phyloP scores from a whole-genome alignment of 768 basidiomycete species.

The Phlegmacium glaucopus region DNA sequence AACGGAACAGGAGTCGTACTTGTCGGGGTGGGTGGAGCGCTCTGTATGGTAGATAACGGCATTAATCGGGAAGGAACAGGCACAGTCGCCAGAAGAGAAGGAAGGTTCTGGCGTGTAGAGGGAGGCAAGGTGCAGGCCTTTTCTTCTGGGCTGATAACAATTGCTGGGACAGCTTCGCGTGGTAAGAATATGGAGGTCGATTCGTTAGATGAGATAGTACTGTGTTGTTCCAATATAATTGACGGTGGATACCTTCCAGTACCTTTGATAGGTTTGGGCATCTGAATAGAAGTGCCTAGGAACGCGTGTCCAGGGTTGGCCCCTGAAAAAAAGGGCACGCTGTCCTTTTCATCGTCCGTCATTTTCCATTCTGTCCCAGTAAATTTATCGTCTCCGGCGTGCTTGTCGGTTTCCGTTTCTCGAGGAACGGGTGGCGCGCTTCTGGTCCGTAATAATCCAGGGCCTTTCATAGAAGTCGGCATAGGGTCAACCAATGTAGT shows the following conservation, averaged over 20 bases:
- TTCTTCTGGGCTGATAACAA: no score
- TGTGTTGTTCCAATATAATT: constrained; percentile 26
- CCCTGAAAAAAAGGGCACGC: no score
- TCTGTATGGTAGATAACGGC: neutral
- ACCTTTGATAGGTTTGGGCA: constrained; percentile 17
- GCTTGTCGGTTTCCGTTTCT: constrained; percentile 18
- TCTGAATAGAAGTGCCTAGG: constrained; percentile 10
- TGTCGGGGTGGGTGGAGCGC: constrained; percentile 11
- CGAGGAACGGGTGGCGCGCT: constrained; percentile 59
- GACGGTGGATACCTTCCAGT: constrained; percentile 13
- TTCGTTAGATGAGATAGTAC: constrained; percentile 21
- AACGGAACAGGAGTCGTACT: constrained; percentile 50
- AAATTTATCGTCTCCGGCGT: neutral
- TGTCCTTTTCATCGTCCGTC: no score
- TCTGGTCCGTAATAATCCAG: constrained; percentile 50
- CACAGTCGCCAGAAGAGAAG: neutral
- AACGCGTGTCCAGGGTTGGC: neutral
- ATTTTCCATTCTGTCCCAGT: no score
- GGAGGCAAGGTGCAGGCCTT: no score
- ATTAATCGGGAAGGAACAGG: neutral
- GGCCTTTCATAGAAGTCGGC: constrained; percentile 41
- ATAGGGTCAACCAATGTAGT: constrained; percentile 16
- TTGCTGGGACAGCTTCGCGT: no score
- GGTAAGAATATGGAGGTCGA: neutral
- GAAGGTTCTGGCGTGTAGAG: no score